Base-by-base conservation (phyloP, 1,139 yeast species). In the Yamadazyma songkhlaensis region DNA sequence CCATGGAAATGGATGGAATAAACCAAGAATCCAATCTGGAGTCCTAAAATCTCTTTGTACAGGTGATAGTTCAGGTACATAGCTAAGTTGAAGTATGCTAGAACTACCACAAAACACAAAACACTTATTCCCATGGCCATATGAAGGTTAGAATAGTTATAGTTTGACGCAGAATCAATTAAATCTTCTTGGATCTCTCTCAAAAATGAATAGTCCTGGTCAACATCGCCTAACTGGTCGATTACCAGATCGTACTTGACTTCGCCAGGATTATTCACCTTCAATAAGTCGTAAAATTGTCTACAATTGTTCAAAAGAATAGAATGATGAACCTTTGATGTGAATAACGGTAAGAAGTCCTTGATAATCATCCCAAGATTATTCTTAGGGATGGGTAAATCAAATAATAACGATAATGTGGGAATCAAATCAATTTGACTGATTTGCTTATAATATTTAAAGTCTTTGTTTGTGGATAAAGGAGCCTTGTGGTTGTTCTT, bases 361-460 rank as follows among this genome's bases (percentile, higher is more conserved):
- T 69, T 65, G 2, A 88, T 73, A 6, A 90, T 53, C 0, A 84
- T 72, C 1, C 98, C 99, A 12, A 92, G 67, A 47, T 79, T 87
- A 54, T 94, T 92, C 43, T 77, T 80, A 0, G 99, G 98, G 23
- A 89, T 80, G 0, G 96, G 94, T 12, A 90, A 64, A 37, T 86
- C 84, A 40, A 90, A 67, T 6, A 92, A 62, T 3, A 81, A 66
- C 0, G 95, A 70, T 31, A 92, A 56, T 0, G 97, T 84, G 1
- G 98, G 96, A 0, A 92, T 96, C 15, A 92, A 49, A 58, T 92
- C 98, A 21, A 88, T 79, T 54, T 94, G 98, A 43, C 81, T 84
- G 10, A 89, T 66, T 29, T 56, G 57, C 1, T 61, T 48, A 48
- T 75, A 77, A 52, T 76, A 92, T 1, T 67, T 53, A 54, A 62